Evolutionary conservation across 192 early-diverging fungal species (phyloP), one percentile per base, ranked within the genome.

Genomic region (Geranomyces michiganensis): DNA sequence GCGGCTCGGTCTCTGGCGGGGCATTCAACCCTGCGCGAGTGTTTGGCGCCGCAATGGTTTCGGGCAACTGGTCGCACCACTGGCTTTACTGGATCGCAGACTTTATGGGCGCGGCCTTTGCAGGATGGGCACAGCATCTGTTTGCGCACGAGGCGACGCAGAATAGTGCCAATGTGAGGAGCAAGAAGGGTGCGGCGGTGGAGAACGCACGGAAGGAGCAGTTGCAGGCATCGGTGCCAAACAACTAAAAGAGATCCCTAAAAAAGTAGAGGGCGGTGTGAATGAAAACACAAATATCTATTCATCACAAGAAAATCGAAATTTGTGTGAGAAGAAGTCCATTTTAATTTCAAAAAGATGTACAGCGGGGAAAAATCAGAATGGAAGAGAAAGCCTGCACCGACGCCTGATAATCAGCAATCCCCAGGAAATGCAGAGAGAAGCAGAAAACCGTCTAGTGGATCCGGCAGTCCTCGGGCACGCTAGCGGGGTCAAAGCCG

Each of bases 401-500:
- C 10, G 10, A 41, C 10, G 36, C 5, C 36, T 3, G 36, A 41
- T n/a, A n/a, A n/a, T n/a, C n/a, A n/a, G n/a, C n/a, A n/a, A n/a
- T n/a, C n/a, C n/a, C n/a, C n/a, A n/a, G n/a, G 10, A 41, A 41
- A 10, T 41, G 36, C 36, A 41, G 36, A 41, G 36, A 41, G 10
- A 10, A 7, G 10, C 36, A 41, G 10, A 41, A 41, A 41, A 3
- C 36, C 36, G 5, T 41, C 36, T 71, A 75, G 44, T 82, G 63
- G 68, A 65, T 43, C 15, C 81, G 43, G 66, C 70, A 70, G 49
- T 55, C 31, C 49, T 74, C 82, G 45, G 82, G 81, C 45, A 87
- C 72, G 51, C 72, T 66, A 13, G 66, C 49, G 19, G 87, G 82
- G 77, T 87, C 84, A 61, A 93, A 93, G 47, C 98, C 98, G 59